These are phyloP conservation scores for Aspergillus biplanus DNA, from an alignment of 495 filamentous ascomycete genomes.

Conservation along the genomic window DNA sequence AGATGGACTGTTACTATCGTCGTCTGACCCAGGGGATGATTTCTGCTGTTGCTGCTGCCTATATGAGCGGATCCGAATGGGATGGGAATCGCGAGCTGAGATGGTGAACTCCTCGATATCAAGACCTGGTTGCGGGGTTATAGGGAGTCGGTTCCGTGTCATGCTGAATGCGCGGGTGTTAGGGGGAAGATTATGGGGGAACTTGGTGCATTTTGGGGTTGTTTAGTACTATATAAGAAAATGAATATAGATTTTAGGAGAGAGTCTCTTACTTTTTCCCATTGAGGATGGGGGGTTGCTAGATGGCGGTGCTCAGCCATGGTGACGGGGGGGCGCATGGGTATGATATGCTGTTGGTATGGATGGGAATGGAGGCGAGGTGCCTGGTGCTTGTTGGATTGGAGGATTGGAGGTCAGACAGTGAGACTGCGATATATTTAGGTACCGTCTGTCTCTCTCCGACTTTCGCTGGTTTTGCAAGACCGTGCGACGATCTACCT, in stretches of 20 bases:
- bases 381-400: no score
- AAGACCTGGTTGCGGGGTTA: slow-evolving; percentile 18
- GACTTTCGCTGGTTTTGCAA: no score
- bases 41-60: slow-evolving; percentile 2
- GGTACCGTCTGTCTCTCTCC: no score
- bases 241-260: not conserved
- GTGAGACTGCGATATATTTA: no score
- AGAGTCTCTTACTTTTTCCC: slow-evolving; percentile 17
- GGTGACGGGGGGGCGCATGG: not conserved
- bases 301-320: slow-evolving; percentile 25
- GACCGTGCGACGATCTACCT: no score
- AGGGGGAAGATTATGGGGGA: slow-evolving; percentile 15
- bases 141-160: slow-evolving; percentile 19
- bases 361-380: no score
- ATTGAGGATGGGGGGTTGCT: slow-evolving; percentile 21
- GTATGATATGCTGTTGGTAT: not conserved
- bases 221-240: not conserved
- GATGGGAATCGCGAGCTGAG: slow-evolving; percentile 21
- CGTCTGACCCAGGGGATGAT: no score
- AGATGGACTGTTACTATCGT: not conserved
- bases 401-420: no score
- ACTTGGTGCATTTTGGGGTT: not conserved
- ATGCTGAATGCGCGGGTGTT: slow-evolving; percentile 6
- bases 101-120: slow-evolving; percentile 25
- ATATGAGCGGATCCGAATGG: slow-evolving; percentile 21